Conservation (phyloP, 208 protist genomes). For the Borovskyia barvae region DNA sequence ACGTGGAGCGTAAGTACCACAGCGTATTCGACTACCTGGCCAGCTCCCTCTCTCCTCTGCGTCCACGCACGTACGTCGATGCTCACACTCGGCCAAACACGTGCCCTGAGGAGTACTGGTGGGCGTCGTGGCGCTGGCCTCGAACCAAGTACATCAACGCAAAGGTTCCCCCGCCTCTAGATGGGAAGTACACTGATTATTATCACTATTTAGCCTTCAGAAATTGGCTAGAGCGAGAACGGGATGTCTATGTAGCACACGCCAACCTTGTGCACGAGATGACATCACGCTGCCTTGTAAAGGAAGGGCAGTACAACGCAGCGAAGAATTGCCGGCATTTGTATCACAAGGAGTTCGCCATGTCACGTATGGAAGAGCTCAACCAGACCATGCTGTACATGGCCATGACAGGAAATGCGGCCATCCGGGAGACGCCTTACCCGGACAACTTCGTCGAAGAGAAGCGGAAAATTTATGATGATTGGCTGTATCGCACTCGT, state of each 20-base stretch:
- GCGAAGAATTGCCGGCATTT: constrained; percentile 87
- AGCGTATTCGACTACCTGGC: constrained; percentile 61
- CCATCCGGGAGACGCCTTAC: constrained; percentile 85
- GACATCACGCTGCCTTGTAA: constrained; percentile 64
- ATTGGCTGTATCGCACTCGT: constrained; percentile 82
- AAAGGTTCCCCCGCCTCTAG: constrained; percentile 76
- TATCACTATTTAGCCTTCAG: constrained; percentile 86
- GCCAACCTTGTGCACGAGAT: constrained; percentile 79
- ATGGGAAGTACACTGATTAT: constrained; percentile 81
- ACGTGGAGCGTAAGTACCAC: constrained; percentile 50
- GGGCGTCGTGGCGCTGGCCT: constrained; percentile 78
- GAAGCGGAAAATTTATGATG: constrained; percentile 88
- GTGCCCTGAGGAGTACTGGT: constrained; percentile 86
- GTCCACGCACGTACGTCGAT: constrained; percentile 68
- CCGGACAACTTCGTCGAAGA: constrained; percentile 80
- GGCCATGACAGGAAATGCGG: constrained; percentile 81
- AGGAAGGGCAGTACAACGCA: constrained; percentile 87
- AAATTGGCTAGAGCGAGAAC: constrained; percentile 78
- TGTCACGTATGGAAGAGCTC: constrained; percentile 81
- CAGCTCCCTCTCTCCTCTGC: constrained; percentile 48
- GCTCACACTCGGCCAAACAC: constrained; percentile 73
- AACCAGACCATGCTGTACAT: constrained; percentile 86
- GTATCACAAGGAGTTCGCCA: constrained; percentile 78
- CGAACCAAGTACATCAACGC: constrained; percentile 79
- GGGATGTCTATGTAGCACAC: constrained; percentile 80